Evolutionary conservation across 1,284 basidiomycete species (phyloP), one percentile per base, ranked within the genome.

Genomic region (Marasmius fiardii): DNA sequence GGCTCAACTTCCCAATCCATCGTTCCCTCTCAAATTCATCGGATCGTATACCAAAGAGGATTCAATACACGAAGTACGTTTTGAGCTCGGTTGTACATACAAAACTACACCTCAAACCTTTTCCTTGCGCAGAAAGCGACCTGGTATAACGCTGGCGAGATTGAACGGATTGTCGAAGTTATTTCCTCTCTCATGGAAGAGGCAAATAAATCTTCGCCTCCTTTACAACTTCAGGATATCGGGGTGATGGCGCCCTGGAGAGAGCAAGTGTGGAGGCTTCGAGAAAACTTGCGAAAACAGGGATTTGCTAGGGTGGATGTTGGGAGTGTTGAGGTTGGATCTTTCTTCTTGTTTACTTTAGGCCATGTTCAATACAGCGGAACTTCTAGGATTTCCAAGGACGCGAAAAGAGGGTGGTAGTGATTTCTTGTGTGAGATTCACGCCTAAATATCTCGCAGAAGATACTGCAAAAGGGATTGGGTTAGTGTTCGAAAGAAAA

Each of bases 211-310:
- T 74, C 71, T 51, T 64, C 65, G 2, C 77, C 77, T n/a, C 69
- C 68, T 2, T 63, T 78, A 10, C 64, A 65, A 37, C 61, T 72
- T 7, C 64, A 63, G 6, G 69, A 78, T 44, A 76, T 79, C 54
- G 74, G 76, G 0, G 69, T 79, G 11, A 77, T 79, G 74, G 72
- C 77, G 0, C 73, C 77, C 1, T 79, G 75, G 71, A 71, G 77
- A 53, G 75, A 75, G 54, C 77, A 79, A 48, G 77, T 79, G 0
- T 77, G 75, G 75, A 74, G 74, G 58, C 61, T 78, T 26, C 71
- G 77, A 60, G 73, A 76, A 54, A 63, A 65, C 48, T 60, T 79
- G 58, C 68, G 77, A 54, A 70, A 71, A 55, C 72, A 71, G 39
- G 65, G 64, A 34, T 63, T 75, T 43, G 63, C 63, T 57, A 70